Conservation (phyloP, 1,139 yeast genomes). For the Sugiyamaella paludigena region DNA sequence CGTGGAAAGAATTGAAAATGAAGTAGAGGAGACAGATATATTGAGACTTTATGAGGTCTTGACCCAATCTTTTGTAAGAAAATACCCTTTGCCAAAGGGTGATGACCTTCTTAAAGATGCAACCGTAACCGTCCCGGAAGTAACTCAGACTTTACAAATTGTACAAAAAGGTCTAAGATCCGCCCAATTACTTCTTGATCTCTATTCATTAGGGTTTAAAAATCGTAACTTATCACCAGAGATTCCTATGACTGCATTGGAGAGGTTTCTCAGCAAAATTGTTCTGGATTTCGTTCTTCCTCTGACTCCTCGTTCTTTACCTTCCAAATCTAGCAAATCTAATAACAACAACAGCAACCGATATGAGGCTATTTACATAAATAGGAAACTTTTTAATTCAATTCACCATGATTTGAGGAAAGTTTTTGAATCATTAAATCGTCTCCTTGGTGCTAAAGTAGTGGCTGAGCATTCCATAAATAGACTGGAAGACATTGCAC, state of each 20-base stretch:
- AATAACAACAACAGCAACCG: too few species aligned
- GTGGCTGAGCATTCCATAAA: constrained; percentile 4
- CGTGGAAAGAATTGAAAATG: constrained; percentile 1
- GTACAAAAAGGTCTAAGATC: constrained; percentile 2
- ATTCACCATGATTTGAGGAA: constrained; percentile 7
- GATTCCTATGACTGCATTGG: constrained; percentile 2
- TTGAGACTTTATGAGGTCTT: constrained; percentile 2
- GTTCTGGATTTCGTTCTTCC: constrained; percentile 1
- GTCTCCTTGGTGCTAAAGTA: constrained; percentile 1
- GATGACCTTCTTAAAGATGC: too few species aligned
- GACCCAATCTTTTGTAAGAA: constrained; percentile 1
- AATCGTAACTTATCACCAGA: constrained; percentile 8
- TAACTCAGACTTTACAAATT: too few species aligned
- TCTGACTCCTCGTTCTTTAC: background rate
- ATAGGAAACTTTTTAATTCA: background rate
- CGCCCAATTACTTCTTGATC: background rate
- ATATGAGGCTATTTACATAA: background rate
- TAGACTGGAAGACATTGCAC: constrained; percentile 5
- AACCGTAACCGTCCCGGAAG: too few species aligned
- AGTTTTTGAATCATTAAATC: background rate
- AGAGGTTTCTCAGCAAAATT: constrained; percentile 2
- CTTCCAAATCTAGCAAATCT: background rate
- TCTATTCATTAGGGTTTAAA: background rate
- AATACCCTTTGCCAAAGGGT: too few species aligned
- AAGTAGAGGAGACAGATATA: background rate